These are phyloP conservation scores for Vaccinium myrtillus DNA, from an alignment of 148 eudicot species.

Conservation along the genomic window DNA sequence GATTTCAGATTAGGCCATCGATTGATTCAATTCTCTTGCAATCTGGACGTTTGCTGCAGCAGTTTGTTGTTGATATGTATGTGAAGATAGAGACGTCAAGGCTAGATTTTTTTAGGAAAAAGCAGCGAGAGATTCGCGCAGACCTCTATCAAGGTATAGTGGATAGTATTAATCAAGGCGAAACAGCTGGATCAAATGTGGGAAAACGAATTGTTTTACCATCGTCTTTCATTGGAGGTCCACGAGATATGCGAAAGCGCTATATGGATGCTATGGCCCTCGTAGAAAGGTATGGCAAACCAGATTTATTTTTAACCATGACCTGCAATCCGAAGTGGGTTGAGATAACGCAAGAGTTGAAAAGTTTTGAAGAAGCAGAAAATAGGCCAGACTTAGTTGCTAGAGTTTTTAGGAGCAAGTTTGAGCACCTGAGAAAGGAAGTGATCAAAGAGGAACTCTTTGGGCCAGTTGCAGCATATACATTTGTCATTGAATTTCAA, in stretches of 20 bases:
- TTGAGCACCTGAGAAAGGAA: not conserved
- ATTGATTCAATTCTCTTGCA: not conserved
- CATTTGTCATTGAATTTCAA: not conserved
- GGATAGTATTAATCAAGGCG: no score
- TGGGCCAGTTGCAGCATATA: not conserved
- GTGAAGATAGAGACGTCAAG: no score
- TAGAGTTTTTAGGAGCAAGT: not conserved
- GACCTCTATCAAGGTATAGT: no score
- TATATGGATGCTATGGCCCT: not conserved
- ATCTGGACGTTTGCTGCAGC: not conserved
- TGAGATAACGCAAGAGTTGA: not conserved
- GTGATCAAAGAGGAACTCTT: not conserved
- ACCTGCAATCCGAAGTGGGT: not conserved
- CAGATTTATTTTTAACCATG: not conserved
- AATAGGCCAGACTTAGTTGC: not conserved
- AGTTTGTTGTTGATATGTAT: not conserved
- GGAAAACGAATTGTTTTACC: no score
- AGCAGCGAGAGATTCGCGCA: no score
- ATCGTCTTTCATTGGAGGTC: no score
- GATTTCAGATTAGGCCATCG: not conserved
- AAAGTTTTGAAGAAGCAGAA: not conserved
- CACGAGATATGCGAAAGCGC: not conserved
- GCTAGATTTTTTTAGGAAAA: no score
- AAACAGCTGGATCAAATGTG: no score
- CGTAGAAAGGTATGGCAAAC: not conserved